Evolutionary conservation across 768 basidiomycete species (phyloP), one percentile per base, ranked within the genome.

Genomic region (Ramaria rubella): DNA sequence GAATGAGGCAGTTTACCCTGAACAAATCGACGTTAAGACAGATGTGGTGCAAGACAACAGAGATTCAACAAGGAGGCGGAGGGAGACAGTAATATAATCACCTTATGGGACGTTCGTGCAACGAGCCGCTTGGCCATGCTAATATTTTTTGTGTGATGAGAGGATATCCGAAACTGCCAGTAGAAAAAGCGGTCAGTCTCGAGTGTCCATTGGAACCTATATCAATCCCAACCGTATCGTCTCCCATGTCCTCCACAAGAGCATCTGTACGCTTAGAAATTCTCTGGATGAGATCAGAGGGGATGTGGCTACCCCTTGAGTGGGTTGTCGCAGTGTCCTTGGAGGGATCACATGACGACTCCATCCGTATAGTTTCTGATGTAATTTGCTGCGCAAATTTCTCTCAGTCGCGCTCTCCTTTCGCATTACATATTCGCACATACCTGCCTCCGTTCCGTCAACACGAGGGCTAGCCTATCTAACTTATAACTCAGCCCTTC

Each of bases 261-360:
- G 83, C 87, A 43, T 81, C 81, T 6, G 85, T 76, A 19, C 80
- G 56, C 52, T 85, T 81, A n/a, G 89, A 90, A 58, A 90, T 80
- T 26, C 75, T 76, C 58, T 82, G 80, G 21, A 85, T 62, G n/a
- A 81, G 59, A 53, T 79, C 77, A 9, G 70, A 62, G 1, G 67
- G 70, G 38, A 87, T 62, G 23, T 12, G n/a, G n/a, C 17, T 48
- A 11, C 26, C 17, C n/a, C 24, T 26, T 2, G 46, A 26, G 46
- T 23, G 5, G 48, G 50, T 2, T 14, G n/a, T n/a, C n/a, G 40
- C n/a, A 6, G 40, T n/a, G 11, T 19, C 33, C 4, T 43, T 30
- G 15, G 30, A 49, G 15, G 57, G 26, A 7, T 49, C 42, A 40
- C 31, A 26, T 1, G 43, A n/a, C 14, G 38, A 42, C 29, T 54